Evolutionary conservation across 2,329 filamentous ascomycete species (phyloP).

Genomic region (Metarhizium sp.): DNA sequence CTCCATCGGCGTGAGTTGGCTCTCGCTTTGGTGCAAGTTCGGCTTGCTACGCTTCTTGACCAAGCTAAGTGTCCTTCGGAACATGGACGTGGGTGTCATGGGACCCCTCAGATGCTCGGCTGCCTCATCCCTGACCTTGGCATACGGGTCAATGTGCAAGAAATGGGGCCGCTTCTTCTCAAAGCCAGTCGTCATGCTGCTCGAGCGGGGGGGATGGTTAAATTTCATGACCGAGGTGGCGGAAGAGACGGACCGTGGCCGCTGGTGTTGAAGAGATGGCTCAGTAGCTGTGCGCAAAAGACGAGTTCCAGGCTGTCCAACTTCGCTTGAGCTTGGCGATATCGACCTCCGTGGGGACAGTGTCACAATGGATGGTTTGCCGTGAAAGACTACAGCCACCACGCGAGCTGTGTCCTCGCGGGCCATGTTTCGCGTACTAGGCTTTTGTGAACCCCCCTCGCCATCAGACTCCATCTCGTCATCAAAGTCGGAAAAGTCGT

Average conservation of each 20-base stretch:
- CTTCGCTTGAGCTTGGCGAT: slow-evolving; percentile 28
- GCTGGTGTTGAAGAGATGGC: slow-evolving; percentile 13
- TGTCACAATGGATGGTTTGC: slow-evolving; percentile 49
- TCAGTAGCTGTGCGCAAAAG: slow-evolving; percentile 23
- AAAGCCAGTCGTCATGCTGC: slow-evolving; percentile 30
- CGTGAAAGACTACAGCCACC: slow-evolving; percentile 50
- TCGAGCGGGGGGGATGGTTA: slow-evolving; percentile 31
- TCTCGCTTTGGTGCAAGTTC: slow-evolving; percentile 29
- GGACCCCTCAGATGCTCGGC: slow-evolving; percentile 25
- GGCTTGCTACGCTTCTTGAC: slow-evolving; percentile 46
- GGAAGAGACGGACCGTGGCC: slow-evolving; percentile 23
- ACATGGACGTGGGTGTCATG: slow-evolving; percentile 36
- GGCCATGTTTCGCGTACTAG: slow-evolving; percentile 25
- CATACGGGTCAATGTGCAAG: slow-evolving; percentile 45
- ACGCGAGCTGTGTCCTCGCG: slow-evolving; percentile 48
- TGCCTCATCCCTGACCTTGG: slow-evolving; percentile 24
- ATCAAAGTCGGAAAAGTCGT: slow-evolving; percentile 45
- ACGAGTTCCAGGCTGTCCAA: slow-evolving; percentile 12
- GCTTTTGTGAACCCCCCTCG: slow-evolving; percentile 18
- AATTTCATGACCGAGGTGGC: slow-evolving; percentile 21
- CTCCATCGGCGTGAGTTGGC: slow-evolving; percentile 23
- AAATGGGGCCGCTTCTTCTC: slow-evolving; percentile 35
- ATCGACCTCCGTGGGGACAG: slow-evolving; percentile 33
- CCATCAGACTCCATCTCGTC: slow-evolving; percentile 36
- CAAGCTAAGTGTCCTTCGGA: slow-evolving; percentile 45